Base-by-base conservation (phyloP, 2,329 filamentous ascomycete species). In the Aureobasidium vineae region DNA sequence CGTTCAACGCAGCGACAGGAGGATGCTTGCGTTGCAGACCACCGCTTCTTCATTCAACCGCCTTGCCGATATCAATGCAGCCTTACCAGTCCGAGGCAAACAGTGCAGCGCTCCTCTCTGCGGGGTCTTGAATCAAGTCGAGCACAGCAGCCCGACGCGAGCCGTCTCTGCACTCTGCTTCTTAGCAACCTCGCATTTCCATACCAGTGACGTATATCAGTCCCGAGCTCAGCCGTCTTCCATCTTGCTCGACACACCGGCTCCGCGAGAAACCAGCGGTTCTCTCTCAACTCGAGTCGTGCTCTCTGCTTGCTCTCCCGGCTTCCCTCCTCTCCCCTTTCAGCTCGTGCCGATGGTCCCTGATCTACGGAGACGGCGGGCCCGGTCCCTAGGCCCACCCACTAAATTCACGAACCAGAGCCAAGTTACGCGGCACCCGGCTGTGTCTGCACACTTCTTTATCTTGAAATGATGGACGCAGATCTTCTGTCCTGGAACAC, bases 161-260 rank as follows among this genome's bases (percentile, higher is more conserved):
- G 38, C 54, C 54, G 54, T 43, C 28, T 41, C 15, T n/a, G 54
- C 15, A 31, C 26, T 41, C 54, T 57, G 54, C 54, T 57, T 57
- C 54, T 43, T 57, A 57, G 23, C 23, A 31, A 16, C 45, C 16
- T 10, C 47, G 26, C 47, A 15, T 1, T 15, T 28, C 23, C 23
- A 28, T 50, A 41, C 16, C 54, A 43, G 13, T 57, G 54, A 43
- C 38, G 54, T 43, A 23, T 26, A 4, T 3, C 5, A 11, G 15
- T 11, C 21, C 52, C 31, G 52, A 40, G 26, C 36, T 57, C 54
- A 21, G 38, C 54, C 54, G 36, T 41, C 23, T 7, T 16, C 10
- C 26, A 43, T 28, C 11, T 41, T 43, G 21, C 26, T 43, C 36
- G 7, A 38, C 15, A 40, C 33, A n/a, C 52, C 52, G 52, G 11